Base-by-base conservation (phyloP, 2,329 filamentous ascomycete species). In the Clonostachys rosea region DNA sequence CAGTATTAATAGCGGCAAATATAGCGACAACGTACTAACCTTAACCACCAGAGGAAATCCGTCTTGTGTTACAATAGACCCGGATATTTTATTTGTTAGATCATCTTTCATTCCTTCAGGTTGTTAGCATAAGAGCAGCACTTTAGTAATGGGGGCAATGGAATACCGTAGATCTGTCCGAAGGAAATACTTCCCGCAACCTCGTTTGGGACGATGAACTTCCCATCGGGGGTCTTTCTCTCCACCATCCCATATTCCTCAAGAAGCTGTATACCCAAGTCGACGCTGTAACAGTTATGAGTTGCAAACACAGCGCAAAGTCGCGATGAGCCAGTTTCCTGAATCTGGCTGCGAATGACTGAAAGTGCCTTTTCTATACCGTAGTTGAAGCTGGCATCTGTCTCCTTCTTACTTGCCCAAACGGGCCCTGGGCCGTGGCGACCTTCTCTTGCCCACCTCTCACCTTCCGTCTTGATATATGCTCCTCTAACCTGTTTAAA, bases 291-390 rank as follows among this genome's bases (percentile, higher is more conserved):
- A 6, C 24, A 30, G n/a, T 43, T 43, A 33, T 34, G 42, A n/a
- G 42, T 43, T 8, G 42, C 42, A 34, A 43, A 43, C 6, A 43
- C 50, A 5, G 45, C 54, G 2, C 50, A 40, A 20, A 56, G 42
- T n/a, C 42, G 52, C 2, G 54, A 47, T 3, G 40, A 30, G 1
- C 52, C 50, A 1, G 44, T 54, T 5, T 49, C 7, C n/a, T 14
- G 13, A 11, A 51, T 37, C 24, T 54, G 47, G 1, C 49, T 35
- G 12, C 50, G 47, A 13, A 52, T 43, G 2, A 34, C 49, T 2
- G 42, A 33, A 6, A 68, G 53, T 54, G 60, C 37, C 66, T 66
- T 24, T 65, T 62, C 63, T 63, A 50, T 33, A 5, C 16, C 20
- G n/a, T 24, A 30, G 16, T 41, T 13, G 37, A 47, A 20, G 20